Evolutionary conservation across 2,329 filamentous ascomycete species (phyloP), one percentile per base, ranked within the genome.

Genomic region (Aspergillus ochraceoroseus): DNA sequence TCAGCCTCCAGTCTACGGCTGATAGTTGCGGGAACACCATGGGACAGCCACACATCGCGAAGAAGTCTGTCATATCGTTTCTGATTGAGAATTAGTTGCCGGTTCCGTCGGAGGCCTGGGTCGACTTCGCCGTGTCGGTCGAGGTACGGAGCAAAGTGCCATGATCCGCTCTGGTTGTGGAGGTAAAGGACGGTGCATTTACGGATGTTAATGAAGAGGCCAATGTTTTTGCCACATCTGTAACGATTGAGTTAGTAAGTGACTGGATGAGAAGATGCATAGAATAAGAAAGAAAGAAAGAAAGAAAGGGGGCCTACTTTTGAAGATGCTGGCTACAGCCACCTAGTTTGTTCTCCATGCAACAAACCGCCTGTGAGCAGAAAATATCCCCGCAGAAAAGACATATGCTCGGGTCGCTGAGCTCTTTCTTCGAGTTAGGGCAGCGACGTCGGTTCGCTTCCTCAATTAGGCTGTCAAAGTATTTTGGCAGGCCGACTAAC

Each of bases 331-430:
- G 87, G 64, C 90, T 89, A 49, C 86, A 90, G 20, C 94, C 89
- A 31, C 89, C 89, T 45, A 87, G 77, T 49, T 74, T 77, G 44
- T 80, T 81, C 19, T 61, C 55, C 58, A 86, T 79, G 62, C 92
- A 98, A 68, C 92, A 98, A 32, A 89, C 83, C 31, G 85, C 87
- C 70, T 98, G 92, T 7, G 85, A 87, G 66, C 92, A 98, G 65
- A 95, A 90, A 27, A 98, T 87, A n/a, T 89, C 88, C 22, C 92
- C 90, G 59, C 92, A 98, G 68, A 95, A 87, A 26, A 98, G 75
- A 59, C 92, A 98, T 25, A 98, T 79, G 49, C 85, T 86, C 0
- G 92, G 88, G 63, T 98, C 94, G 2, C 82, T 83, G 35, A 98
- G 70, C 53, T 95, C 90, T 61, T 92, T 94, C 50, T 88, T 88